Evolutionary conservation across 768 basidiomycete species (phyloP).

Genomic region (Psilocybe sp.): DNA sequence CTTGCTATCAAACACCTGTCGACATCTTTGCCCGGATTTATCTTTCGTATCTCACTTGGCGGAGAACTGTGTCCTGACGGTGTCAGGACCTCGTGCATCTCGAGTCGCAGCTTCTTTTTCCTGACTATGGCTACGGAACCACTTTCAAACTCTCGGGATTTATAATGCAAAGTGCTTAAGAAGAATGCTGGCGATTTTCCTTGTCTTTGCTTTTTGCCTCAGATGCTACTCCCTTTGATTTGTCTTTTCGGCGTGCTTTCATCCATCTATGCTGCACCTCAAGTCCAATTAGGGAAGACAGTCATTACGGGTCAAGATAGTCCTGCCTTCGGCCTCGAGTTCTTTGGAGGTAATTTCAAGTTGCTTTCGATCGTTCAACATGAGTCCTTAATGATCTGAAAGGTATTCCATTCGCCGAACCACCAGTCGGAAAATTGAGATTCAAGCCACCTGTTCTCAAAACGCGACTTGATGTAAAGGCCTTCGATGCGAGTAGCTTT

Average conservation of each 20-base stretch:
- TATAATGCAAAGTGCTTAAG: too few relatives aligned
- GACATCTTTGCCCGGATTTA: too few relatives aligned
- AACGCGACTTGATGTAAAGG: constrained; percentile 26
- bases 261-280: constrained; percentile 22
- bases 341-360: constrained; percentile 39
- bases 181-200: too few relatives aligned
- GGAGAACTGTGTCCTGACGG: too few relatives aligned
- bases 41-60: too few relatives aligned
- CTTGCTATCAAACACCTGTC: too few relatives aligned
- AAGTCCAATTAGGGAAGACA: constrained; percentile 36
- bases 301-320: constrained; percentile 34
- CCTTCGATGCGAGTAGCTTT: constrained; percentile 46
- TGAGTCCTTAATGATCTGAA: not conserved
- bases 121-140: too few relatives aligned
- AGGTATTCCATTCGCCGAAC: constrained; percentile 57
- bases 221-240: constrained; percentile 5
- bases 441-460: constrained; percentile 45
- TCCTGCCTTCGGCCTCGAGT: constrained; percentile 33
- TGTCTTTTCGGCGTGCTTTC: constrained; percentile 4
- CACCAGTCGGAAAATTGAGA: constrained; percentile 46
- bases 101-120: too few relatives aligned
- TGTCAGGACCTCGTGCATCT: too few relatives aligned
- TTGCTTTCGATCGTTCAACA: not conserved
- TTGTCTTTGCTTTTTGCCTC: too few relatives aligned
- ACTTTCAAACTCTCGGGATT: too few relatives aligned